Evolutionary conservation across 2,329 filamentous ascomycete species (phyloP), one percentile per base, ranked within the genome.

Genomic region (Diaporthe humulicola): DNA sequence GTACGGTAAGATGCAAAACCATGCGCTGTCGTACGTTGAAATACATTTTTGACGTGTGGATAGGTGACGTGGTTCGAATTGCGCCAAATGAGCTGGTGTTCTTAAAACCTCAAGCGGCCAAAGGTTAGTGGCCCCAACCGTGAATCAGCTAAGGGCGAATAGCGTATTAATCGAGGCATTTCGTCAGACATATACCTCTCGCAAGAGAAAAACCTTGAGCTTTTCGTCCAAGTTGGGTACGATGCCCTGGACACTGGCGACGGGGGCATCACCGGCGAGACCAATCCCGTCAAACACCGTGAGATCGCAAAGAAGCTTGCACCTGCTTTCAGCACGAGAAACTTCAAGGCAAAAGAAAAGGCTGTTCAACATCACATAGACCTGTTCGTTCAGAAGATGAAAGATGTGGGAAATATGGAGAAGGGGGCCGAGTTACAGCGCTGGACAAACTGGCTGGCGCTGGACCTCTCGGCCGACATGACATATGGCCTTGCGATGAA

Each of bases 381-480:
- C 36, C 22, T 71, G 2, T 75, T 77, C 28, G 42, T 78, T 14
- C 1, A 71, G 14, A 71, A n/a, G 6, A 76, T 77, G 72, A 73
- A 38, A 9, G 71, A 74, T 0, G 0, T 69, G 3, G 70, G 72
- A 3, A 40, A 15, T 1, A 30, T 0, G 14, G 17, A 17, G 1
- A 25, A 69, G 22, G 74, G 73, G 0, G 61, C 64, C 25, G 74
- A 76, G 14, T 17, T 78, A 19, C 67, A 30, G 4, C 42, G 54
- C 4, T 77, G 77, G 77, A 56, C 69, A 9, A 56, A 77, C 50
- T 76, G 77, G 77, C 52, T 78, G 12, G 75, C 64, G 1, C 40
- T 77, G 56, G 77, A 78, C 28, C 57, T 78, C 6, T 71, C 77
- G 9, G 70, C 72, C 4, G 76, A 74, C 7, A 33, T 78, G 69